Conservation (phyloP, 2,329 filamentous ascomycete genomes). For the Colletotrichum tanaceti region DNA sequence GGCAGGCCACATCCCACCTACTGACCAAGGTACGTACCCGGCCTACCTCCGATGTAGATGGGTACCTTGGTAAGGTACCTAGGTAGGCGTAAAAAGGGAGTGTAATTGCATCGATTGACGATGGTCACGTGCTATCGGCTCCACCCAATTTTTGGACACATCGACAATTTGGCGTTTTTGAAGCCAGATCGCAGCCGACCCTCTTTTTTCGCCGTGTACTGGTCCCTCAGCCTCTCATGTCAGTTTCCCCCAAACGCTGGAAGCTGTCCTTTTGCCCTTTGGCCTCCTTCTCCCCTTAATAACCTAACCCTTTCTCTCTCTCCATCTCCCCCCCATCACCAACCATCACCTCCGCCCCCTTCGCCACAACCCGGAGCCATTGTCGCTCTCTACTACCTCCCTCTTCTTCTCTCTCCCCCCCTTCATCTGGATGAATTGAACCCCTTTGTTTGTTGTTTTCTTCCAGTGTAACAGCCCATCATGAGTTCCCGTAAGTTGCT, state of each 20-base stretch:
- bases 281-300: slow-evolving; percentile 50
- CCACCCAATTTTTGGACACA: slow-evolving; percentile 58
- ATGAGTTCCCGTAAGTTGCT: slow-evolving; percentile 67
- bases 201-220: slow-evolving; percentile 29
- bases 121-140: slow-evolving; percentile 49
- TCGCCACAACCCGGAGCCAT: slow-evolving; percentile 49
- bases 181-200: slow-evolving; percentile 56
- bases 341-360: slow-evolving; percentile 47
- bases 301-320: slow-evolving; percentile 40
- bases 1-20: too few species aligned
- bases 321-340: slow-evolving; percentile 46
- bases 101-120: slow-evolving; percentile 13
- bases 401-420: slow-evolving; percentile 46
- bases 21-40: too few species aligned
- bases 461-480: slow-evolving; percentile 53
- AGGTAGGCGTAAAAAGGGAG: slow-evolving; percentile 1
- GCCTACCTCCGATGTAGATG: background rate
- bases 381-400: slow-evolving; percentile 43
- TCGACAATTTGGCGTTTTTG: slow-evolving; percentile 55
- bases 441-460: slow-evolving; percentile 44
- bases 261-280: slow-evolving; percentile 43
- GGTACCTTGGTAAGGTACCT: background rate
- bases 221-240: slow-evolving; percentile 42
- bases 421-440: slow-evolving; percentile 53
- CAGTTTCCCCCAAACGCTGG: slow-evolving; percentile 12